These are phyloP conservation scores for Vigna radiata DNA, from an alignment of 306 rosid species.

Conservation along the genomic window DNA sequence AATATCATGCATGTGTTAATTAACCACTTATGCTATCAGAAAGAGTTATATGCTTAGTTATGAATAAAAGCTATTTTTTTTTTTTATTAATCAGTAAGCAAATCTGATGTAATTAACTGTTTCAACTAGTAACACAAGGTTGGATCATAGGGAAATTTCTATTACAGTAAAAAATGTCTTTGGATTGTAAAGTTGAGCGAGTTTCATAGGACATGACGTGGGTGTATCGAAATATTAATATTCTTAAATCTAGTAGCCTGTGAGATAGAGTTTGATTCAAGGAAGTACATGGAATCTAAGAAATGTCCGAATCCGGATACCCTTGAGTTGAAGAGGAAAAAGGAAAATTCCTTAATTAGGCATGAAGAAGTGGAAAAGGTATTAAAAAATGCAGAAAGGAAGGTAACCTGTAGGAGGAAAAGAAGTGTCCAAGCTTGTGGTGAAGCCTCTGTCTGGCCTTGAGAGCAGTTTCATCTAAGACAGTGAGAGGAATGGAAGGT, in stretches of 20 bases:
- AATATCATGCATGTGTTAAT: neutral
- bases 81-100: too few relatives aligned
- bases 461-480: constrained; percentile 56
- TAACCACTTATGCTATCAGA: too few relatives aligned
- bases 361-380: neutral
- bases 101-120: too few relatives aligned
- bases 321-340: neutral
- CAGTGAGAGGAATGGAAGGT: constrained; percentile 28
- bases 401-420: constrained; percentile 54
- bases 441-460: constrained; percentile 55
- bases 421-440: constrained; percentile 53
- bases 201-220: neutral
- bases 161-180: too few relatives aligned
- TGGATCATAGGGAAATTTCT: too few relatives aligned
- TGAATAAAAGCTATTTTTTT: too few relatives aligned
- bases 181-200: neutral
- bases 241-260: neutral
- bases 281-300: neutral
- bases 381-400: too few relatives aligned
- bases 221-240: neutral
- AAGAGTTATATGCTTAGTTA: too few relatives aligned
- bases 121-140: too few relatives aligned
- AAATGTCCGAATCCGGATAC: neutral
- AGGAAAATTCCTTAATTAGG: neutral
- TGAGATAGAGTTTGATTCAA: neutral